These are phyloP conservation scores for Trichoderma asperellum DNA, from an alignment of 2,329 filamentous ascomycete species.

Conservation along the genomic window DNA sequence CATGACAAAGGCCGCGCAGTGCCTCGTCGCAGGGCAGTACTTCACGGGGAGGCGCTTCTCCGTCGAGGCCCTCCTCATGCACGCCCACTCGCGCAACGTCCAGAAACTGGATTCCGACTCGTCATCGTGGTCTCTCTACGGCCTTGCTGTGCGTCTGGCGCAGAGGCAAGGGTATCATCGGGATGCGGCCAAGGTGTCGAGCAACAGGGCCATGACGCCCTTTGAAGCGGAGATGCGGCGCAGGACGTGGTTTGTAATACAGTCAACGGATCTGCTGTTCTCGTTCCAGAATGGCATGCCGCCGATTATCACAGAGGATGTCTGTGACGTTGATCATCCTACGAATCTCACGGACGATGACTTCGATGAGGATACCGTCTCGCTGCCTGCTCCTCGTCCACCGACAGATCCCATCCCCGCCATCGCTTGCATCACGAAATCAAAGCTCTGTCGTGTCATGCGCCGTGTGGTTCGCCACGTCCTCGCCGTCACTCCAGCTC, in stretches of 20 bases:
- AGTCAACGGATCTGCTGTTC: slow-evolving; percentile 53
- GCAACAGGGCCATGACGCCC: slow-evolving; percentile 43
- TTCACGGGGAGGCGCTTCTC: slow-evolving; percentile 50
- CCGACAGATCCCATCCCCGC: slow-evolving; percentile 49
- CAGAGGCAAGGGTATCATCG: slow-evolving; percentile 58
- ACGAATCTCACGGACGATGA: slow-evolving; percentile 55
- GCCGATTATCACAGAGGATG: slow-evolving; percentile 51
- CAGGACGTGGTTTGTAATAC: slow-evolving; percentile 53
- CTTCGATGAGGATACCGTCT: slow-evolving; percentile 52
- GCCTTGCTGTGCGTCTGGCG: slow-evolving; percentile 52
- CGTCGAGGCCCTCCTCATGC: slow-evolving; percentile 55
- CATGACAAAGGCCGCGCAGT: slow-evolving; percentile 47
- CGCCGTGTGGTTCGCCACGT: slow-evolving; percentile 49
- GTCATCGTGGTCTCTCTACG: slow-evolving; percentile 53
- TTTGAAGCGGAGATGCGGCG: slow-evolving; percentile 58
- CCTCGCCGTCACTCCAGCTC: slow-evolving; percentile 43
- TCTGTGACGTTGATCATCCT: slow-evolving; percentile 52
- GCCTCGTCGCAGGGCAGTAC: slow-evolving; percentile 54
- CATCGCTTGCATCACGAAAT: slow-evolving; percentile 50
- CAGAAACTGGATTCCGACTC: slow-evolving; percentile 49
- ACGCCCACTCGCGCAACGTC: slow-evolving; percentile 49
- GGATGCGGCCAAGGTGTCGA: slow-evolving; percentile 48
- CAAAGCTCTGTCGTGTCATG: slow-evolving; percentile 48
- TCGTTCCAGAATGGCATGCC: slow-evolving; percentile 59
- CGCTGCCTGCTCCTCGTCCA: slow-evolving; percentile 49